Evolutionary conservation across 1,284 basidiomycete species (phyloP).

Genomic region (Athelia psychrophila): DNA sequence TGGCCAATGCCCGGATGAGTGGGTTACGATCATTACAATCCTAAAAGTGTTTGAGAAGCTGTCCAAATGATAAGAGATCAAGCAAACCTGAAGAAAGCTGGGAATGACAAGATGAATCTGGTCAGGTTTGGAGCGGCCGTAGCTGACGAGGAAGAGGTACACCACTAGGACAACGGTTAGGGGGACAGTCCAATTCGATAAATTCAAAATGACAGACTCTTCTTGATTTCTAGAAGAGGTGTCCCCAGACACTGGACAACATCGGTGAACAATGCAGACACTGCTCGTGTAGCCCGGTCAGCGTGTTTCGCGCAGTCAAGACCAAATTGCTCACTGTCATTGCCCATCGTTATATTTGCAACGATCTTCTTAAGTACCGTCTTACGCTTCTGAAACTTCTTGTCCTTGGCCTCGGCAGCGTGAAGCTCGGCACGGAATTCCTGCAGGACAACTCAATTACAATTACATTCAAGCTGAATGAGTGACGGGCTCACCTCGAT

Average conservation of each 20-base stretch:
- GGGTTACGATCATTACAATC: slow-evolving; percentile 93
- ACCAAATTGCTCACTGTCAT: slow-evolving; percentile 71
- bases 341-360: slow-evolving; percentile 95
- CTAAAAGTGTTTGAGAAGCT: slow-evolving; percentile 35
- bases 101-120: slow-evolving; percentile 87
- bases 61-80: slow-evolving; percentile 1
- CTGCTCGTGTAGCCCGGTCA: slow-evolving; percentile 36
- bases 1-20: slow-evolving; percentile 87
- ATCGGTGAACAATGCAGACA: slow-evolving; percentile 91
- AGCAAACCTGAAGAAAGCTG: slow-evolving; percentile 78
- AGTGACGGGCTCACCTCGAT: slow-evolving; percentile 66
- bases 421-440: slow-evolving; percentile 88
- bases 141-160: slow-evolving; percentile 91
- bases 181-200: slow-evolving; percentile 5
- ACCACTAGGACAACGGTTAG: slow-evolving; percentile 59
- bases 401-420: slow-evolving; percentile 89
- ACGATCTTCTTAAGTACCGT: slow-evolving; percentile 94
- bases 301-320: not conserved
- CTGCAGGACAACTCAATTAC: slow-evolving; percentile 34
- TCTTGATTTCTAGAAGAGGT: slow-evolving; percentile 95
- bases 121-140: slow-evolving; percentile 85
- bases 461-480: slow-evolving; percentile 6
- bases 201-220: slow-evolving; percentile 62
- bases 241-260: slow-evolving; percentile 88
- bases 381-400: slow-evolving; percentile 89